Evolutionary conservation across 2,329 filamentous ascomycete genomes (phyloP).

Genomic region (Ceratocystis diversiconidia): DNA sequence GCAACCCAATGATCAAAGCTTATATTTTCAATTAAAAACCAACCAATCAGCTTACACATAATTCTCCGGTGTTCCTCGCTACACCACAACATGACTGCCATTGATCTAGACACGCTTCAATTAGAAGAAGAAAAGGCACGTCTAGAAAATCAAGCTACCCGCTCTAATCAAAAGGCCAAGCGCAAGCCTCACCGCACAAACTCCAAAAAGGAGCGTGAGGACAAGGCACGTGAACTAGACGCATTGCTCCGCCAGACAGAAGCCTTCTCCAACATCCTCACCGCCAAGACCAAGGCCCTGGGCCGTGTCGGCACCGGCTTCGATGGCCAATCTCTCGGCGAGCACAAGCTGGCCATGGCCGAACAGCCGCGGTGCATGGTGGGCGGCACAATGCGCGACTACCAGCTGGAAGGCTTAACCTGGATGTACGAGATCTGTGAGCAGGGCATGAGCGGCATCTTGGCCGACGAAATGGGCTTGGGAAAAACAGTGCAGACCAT

Average conservation of each 20-base stretch:
- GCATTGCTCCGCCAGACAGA: conserved; percentile 45
- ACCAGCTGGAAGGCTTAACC: conserved; percentile 85
- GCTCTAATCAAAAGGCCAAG: conserved; percentile 34
- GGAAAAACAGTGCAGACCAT: conserved; percentile 89
- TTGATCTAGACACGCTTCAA: conserved; percentile 22
- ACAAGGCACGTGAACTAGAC: conserved; percentile 45
- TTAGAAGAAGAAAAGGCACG: conserved; percentile 28
- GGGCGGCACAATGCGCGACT: conserved; percentile 82
- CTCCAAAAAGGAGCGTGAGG: conserved; percentile 34
- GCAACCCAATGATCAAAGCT: background rate
- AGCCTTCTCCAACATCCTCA: conserved; percentile 48
- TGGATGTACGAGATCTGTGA: conserved; percentile 77
- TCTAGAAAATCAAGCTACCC: conserved; percentile 27
- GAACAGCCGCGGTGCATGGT: conserved; percentile 73
- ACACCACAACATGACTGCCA: conserved; percentile 6
- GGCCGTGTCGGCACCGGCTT: conserved; percentile 47
- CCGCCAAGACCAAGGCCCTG: conserved; percentile 47
- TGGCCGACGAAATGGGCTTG: conserved; percentile 89
- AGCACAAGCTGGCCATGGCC: conserved; percentile 61
- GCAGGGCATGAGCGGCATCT: conserved; percentile 78
- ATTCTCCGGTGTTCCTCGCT: background rate
- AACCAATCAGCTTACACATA: background rate
- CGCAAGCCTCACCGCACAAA: conserved; percentile 37
- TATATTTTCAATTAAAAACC: background rate
- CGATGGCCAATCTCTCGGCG: conserved; percentile 44